These are phyloP conservation scores for Mycotypha africana DNA, from an alignment of 371 early-diverging fungal genomes.

Conservation along the genomic window DNA sequence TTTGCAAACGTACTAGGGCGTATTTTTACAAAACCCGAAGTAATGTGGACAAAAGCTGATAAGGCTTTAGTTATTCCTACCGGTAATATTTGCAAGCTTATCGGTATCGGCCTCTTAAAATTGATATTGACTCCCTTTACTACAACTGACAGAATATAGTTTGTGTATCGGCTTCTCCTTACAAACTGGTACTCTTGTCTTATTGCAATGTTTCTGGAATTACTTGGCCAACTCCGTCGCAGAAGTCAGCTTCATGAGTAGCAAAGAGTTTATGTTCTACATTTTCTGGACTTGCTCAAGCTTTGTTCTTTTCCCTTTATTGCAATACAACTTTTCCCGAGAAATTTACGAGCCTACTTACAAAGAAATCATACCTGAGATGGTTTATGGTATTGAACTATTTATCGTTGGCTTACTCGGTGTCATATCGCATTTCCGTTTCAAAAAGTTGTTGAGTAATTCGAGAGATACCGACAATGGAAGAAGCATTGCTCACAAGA, in stretches of 20 bases:
- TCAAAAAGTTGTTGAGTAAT: conserved; percentile 26
- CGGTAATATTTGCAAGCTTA: conserved; percentile 17
- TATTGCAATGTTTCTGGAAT: conserved; percentile 53
- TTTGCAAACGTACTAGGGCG: conserved; percentile 28
- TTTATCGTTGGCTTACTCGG: conserved; percentile 34
- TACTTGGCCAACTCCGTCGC: conserved; percentile 47
- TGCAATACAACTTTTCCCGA: conserved; percentile 39
- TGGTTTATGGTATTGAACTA: conserved; percentile 38
- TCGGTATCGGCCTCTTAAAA: too few relatives aligned
- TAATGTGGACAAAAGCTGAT: conserved; percentile 39
- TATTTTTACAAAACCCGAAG: conserved; percentile 34
- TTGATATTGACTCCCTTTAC: too few relatives aligned
- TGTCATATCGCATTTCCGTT: conserved; percentile 39
- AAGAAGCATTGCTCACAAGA: conserved; percentile 30
- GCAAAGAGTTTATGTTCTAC: conserved; percentile 43
- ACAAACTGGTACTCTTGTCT: conserved; percentile 42
- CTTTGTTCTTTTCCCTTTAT: conserved; percentile 32
- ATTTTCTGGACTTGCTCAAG: conserved; percentile 34
- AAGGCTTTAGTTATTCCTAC: conserved; percentile 35
- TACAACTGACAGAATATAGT: conserved; percentile 23
- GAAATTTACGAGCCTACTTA: conserved; percentile 32
- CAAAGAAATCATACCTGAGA: conserved; percentile 44
- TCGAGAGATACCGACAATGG: conserved; percentile 29
- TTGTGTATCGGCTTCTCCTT: conserved; percentile 37
- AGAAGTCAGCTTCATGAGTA: conserved; percentile 42